Conservation (phyloP, 441 rosid species). For the Pelargonium myrrhifolium region DNA sequence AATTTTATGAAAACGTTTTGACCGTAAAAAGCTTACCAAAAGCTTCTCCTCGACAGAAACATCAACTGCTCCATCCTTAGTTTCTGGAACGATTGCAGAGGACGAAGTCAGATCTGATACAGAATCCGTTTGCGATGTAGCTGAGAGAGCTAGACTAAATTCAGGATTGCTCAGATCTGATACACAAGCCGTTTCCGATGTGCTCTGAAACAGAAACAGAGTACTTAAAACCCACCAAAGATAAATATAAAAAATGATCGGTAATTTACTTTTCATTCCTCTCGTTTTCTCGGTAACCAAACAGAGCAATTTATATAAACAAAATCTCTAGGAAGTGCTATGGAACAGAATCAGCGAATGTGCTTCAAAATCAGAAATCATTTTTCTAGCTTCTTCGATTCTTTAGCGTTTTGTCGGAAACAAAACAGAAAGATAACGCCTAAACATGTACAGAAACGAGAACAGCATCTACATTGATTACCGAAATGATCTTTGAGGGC, state of each 20-base stretch:
- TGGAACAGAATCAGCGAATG: not conserved
- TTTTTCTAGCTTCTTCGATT: not conserved
- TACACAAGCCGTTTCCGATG: not conserved
- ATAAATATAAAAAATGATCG: too few relatives aligned
- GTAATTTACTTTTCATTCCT: not conserved
- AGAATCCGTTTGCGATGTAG: not conserved
- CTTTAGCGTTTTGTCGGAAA: not conserved
- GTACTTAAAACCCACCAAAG: not conserved
- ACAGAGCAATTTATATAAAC: not conserved
- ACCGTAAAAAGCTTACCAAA: not conserved
- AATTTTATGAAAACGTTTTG: not conserved
- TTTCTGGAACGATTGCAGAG: not conserved
- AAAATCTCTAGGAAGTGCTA: not conserved
- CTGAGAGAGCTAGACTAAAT: not conserved
- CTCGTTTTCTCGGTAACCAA: not conserved
- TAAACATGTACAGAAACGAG: not conserved
- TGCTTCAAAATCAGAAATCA: not conserved
- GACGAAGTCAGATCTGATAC: slow-evolving; percentile 3
- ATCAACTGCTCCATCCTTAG: not conserved
- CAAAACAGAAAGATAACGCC: not conserved
- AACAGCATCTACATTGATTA: not conserved
- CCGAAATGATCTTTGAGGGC: not conserved
- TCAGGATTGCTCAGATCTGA: not conserved
- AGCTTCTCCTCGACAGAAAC: not conserved
- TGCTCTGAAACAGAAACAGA: not conserved